Conservation (phyloP, 331 rosid genomes). For the Acacia pycnantha region DNA sequence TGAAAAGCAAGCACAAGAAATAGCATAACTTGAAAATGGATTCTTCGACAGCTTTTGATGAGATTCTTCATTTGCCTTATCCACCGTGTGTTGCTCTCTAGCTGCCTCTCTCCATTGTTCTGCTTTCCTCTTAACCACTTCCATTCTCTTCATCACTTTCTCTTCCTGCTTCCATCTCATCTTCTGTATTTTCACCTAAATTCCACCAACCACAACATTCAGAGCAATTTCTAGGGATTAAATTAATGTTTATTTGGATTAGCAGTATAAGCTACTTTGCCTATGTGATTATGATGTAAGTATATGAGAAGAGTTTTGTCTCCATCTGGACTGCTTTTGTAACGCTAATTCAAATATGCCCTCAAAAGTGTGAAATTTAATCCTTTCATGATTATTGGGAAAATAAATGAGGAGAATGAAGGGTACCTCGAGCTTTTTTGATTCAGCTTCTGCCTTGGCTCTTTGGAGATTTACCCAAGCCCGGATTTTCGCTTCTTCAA, state of each 20-base stretch:
- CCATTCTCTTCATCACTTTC: slow-evolving; percentile 83
- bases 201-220: neutral
- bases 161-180: slow-evolving; percentile 89
- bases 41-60: slow-evolving; percentile 44
- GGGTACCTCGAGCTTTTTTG: slow-evolving; percentile 90
- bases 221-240: neutral
- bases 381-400: neutral
- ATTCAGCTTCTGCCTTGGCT: slow-evolving; percentile 96
- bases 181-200: slow-evolving; percentile 82
- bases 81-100: slow-evolving; percentile 58
- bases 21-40: slow-evolving; percentile 44
- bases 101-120: slow-evolving; percentile 78
- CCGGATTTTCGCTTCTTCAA: slow-evolving; percentile 91
- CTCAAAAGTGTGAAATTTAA: neutral
- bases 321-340: too few species aligned
- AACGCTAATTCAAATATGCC: too few species aligned
- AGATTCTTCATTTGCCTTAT: slow-evolving; percentile 55
- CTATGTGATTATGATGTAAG: too few species aligned
- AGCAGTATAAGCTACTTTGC: too few species aligned
- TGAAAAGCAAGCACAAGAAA: slow-evolving; percentile 82
- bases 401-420: slow-evolving; percentile 15
- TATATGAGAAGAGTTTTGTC: too few species aligned
- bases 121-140: slow-evolving; percentile 77
- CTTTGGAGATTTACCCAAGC: slow-evolving; percentile 93
- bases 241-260: too few species aligned